These are phyloP conservation scores for Athelia sp. DNA, from an alignment of 1,284 basidiomycete species.

Conservation along the genomic window DNA sequence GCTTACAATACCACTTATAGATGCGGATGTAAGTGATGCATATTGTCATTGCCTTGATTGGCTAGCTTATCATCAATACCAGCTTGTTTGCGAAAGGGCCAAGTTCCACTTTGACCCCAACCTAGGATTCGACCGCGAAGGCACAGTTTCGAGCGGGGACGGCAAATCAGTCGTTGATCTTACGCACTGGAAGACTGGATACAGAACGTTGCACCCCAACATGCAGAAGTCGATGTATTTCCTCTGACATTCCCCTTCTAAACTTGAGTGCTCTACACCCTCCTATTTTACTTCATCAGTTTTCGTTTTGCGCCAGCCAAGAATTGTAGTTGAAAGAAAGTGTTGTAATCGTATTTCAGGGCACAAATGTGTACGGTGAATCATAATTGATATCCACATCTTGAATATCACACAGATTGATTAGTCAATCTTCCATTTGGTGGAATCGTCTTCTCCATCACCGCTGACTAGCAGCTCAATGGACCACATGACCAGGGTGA, in stretches of 20 bases:
- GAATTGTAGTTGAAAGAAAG: too few species aligned
- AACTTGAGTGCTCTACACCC: too few species aligned
- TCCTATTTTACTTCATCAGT: too few species aligned
- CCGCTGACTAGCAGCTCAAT: constrained; percentile 73
- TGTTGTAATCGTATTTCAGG: too few species aligned
- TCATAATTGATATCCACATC: background rate
- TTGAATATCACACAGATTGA: constrained; percentile 2
- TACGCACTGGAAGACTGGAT: background rate
- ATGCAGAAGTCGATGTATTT: background rate
- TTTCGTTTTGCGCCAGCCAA: too few species aligned
- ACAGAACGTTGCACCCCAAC: background rate
- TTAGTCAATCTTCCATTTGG: constrained; percentile 78
- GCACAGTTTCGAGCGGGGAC: background rate
- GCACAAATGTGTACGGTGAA: constrained; percentile 1
- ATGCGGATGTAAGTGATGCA: constrained; percentile 1
- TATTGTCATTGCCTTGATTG: background rate
- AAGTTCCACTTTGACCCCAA: background rate
- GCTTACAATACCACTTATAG: background rate
- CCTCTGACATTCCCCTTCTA: background rate
- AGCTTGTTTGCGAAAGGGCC: background rate
- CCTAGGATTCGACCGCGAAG: background rate
- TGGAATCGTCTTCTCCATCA: constrained; percentile 66
- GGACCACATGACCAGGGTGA: constrained; percentile 77
- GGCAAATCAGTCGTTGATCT: background rate
- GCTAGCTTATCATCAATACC: background rate